Percentiles rank a stretch among this genome's conserved stretches.
Evolutionary conservation across 1,284 basidiomycete genomes (phyloP).

Genomic region (Trichosporon sp.): DNA sequence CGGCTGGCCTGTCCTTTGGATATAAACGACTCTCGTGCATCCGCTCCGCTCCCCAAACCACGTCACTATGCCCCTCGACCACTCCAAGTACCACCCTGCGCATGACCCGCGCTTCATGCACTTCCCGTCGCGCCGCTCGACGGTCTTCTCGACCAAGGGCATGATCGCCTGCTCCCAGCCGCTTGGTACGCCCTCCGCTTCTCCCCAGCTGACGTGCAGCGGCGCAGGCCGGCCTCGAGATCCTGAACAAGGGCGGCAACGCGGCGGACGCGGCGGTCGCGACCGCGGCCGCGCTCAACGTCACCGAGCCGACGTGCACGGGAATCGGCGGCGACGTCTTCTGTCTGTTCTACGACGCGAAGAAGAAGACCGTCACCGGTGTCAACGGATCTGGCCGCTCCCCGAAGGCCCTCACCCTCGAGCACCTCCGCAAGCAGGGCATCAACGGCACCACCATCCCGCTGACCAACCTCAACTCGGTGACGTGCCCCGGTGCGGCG

Average conservation of each 20-base stretch:
- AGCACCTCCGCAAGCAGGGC: conserved; percentile 67
- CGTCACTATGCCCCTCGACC: conserved; percentile 26
- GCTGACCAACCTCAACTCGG: conserved; percentile 70
- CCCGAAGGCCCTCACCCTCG: conserved; percentile 72
- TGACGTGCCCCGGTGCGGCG: conserved; percentile 90
- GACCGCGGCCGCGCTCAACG: conserved; percentile 80
- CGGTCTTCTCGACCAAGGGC: conserved; percentile 67
- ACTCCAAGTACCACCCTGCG: conserved; percentile 38
- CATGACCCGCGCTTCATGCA: conserved; percentile 42
- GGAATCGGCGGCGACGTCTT: conserved; percentile 63
- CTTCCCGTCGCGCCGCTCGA: conserved; percentile 31
- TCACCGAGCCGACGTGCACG: conserved; percentile 60
- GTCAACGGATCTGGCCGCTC: conserved; percentile 65
- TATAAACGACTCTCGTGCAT: not conserved
- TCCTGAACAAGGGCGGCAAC: conserved; percentile 79
- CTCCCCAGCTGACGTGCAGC: conserved; percentile 40
- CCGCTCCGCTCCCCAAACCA: not conserved
- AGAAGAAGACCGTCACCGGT: conserved; percentile 64
- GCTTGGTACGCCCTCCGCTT: conserved; percentile 51
- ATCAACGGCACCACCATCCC: conserved; percentile 65
- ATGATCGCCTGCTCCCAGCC: conserved; percentile 80
- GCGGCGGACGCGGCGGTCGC: conserved; percentile 77
- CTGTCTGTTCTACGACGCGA: conserved; percentile 83
- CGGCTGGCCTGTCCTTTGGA: not conserved
- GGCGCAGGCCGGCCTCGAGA: conserved; percentile 75